Evolutionary conservation across 108 stramenopile species (phyloP).

Genomic region (Cyclotella cryptica): DNA sequence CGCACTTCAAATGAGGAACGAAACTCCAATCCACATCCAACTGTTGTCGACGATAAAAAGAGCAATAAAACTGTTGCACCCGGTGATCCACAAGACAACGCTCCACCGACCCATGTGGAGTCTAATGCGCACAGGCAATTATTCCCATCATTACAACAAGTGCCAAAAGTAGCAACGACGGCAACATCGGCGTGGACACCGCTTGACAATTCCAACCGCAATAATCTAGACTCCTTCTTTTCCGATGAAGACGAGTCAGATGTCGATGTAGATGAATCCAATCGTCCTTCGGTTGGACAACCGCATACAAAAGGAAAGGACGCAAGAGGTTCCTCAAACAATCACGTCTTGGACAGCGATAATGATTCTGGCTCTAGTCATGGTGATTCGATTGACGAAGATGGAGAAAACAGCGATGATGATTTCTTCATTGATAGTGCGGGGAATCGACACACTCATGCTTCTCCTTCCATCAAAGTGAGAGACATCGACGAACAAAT

Average conservation of each 20-base stretch:
- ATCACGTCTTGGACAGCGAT: slow-evolving; percentile 23
- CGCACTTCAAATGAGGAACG: too few species aligned
- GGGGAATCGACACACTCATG: slow-evolving; percentile 31
- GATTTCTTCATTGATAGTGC: slow-evolving; percentile 43
- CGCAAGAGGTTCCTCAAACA: neutral
- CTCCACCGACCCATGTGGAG: too few species aligned
- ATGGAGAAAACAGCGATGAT: slow-evolving; percentile 39
- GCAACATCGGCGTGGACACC: slow-evolving; percentile 17
- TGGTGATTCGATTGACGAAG: neutral
- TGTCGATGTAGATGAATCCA: slow-evolving; percentile 10
- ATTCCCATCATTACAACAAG: slow-evolving; percentile 25
- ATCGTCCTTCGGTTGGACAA: neutral
- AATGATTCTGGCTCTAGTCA: slow-evolving; percentile 32
- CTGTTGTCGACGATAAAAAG: too few species aligned
- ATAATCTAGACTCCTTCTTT: slow-evolving; percentile 48
- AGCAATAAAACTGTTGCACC: too few species aligned
- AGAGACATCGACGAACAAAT: neutral
- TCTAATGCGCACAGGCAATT: slow-evolving; percentile 22
- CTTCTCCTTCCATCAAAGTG: neutral
- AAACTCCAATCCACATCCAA: too few species aligned
- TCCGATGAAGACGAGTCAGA: slow-evolving; percentile 44
- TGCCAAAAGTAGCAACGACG: neutral
- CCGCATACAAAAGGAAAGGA: neutral
- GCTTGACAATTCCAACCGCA: neutral
- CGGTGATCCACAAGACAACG: too few species aligned